A percentile compares a stretch with the other conserved stretches of the same genome.
These are phyloP conservation scores for Camellia japonica DNA, from an alignment of 148 eudicot genomes.

Conservation along the genomic window DNA sequence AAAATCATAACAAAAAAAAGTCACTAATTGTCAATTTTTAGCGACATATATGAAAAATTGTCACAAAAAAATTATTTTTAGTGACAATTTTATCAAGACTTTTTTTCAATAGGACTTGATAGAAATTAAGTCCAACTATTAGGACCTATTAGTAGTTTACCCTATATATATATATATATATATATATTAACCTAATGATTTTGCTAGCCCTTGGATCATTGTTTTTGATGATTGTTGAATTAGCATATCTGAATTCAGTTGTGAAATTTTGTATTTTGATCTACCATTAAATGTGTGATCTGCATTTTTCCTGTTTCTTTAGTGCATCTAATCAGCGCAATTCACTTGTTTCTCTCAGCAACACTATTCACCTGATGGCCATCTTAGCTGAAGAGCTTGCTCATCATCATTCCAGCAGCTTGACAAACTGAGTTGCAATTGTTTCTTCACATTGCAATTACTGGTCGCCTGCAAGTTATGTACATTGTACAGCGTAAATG, in stretches of 20 bases:
- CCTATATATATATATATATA: too few relatives aligned
- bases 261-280: neutral
- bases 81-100: too few relatives aligned
- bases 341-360: constrained; percentile 6
- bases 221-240: neutral
- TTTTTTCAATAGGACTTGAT: too few relatives aligned
- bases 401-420: neutral
- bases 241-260: neutral
- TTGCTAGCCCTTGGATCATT: too few relatives aligned
- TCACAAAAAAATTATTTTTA: too few relatives aligned
- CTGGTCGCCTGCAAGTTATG: neutral
- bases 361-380: neutral
- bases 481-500: too few relatives aligned
- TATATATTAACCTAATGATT: too few relatives aligned
- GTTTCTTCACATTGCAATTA: neutral
- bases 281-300: neutral
- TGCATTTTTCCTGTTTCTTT: neutral
- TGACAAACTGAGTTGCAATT: neutral
- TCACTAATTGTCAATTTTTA: too few relatives aligned
- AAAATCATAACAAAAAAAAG: too few relatives aligned
- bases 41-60: too few relatives aligned
- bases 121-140: too few relatives aligned
- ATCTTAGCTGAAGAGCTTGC: constrained; percentile 1
- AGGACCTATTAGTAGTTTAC: too few relatives aligned
- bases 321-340: neutral